Conservation (phyloP, 1,284 basidiomycete genomes). For the Pseudozyma hubeiensis region DNA sequence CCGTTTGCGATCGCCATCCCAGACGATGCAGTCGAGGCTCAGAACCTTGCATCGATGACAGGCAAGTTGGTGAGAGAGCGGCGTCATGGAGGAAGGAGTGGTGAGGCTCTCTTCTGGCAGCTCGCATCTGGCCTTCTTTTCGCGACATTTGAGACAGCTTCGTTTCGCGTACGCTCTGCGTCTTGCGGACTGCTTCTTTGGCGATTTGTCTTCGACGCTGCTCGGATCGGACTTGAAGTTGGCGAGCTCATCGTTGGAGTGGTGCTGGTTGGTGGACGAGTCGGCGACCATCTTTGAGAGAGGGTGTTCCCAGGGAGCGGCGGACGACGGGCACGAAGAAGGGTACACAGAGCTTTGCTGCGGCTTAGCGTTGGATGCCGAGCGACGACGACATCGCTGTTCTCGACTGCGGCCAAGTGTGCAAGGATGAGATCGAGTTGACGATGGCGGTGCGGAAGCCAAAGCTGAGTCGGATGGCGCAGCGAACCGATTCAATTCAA, state of each 20-base stretch:
- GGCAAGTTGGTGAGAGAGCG: conserved; percentile 27
- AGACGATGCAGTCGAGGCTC: conserved; percentile 52
- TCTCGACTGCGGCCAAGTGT: background rate
- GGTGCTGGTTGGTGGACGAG: conserved; percentile 6
- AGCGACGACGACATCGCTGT: background rate
- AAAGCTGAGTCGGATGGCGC: background rate
- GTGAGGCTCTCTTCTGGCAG: conserved; percentile 43
- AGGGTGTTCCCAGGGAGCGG: no score
- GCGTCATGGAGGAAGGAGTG: conserved; percentile 46
- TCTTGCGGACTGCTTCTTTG: conserved; percentile 33
- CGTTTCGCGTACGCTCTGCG: conserved; percentile 53
- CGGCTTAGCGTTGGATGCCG: conserved; percentile 1
- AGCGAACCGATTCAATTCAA: background rate
- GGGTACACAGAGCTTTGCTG: background rate
- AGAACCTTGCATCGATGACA: conserved; percentile 54
- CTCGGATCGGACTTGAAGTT: conserved; percentile 1
- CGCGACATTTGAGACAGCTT: conserved; percentile 55
- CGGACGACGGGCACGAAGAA: background rate
- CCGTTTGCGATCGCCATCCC: conserved; percentile 56
- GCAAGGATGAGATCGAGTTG: background rate
- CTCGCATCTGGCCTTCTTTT: conserved; percentile 56
- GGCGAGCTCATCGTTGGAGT: conserved; percentile 12
- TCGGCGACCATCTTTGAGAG: conserved; percentile 22
- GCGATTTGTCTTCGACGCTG: conserved; percentile 2
- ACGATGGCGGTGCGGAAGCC: background rate